Evolutionary conservation across 2,329 filamentous ascomycete species (phyloP), one percentile per base, ranked within the genome.

Genomic region (Aspergillus caelatus): DNA sequence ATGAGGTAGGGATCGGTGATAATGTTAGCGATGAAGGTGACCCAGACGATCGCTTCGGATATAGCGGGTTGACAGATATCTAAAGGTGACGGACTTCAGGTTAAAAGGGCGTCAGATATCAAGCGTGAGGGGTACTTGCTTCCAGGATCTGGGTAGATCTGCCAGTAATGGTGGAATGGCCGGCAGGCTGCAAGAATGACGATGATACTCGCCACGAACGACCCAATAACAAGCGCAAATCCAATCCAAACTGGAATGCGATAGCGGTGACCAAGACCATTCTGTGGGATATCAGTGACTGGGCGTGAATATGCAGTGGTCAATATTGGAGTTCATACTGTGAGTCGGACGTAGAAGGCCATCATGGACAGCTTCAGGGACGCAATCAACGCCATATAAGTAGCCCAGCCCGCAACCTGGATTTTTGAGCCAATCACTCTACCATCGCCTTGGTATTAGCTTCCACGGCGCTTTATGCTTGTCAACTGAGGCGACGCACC

Each of bases 1-100:
- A 88, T 82, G 16, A 88, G 77, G 63, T 87, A 88, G 6, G 86
- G 64, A 65, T 88, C 86, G 9, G 85, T 88, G 2, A 78, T 64
- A 11, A 86, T 78, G 64, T 86, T 88, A 60, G 82, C 75, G 16
- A 79, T 75, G 59, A 83, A 80, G 7, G 79, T 80, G 19, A 80
- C 78, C 75, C 79, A 83, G 57, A 85, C 73, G 41, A 84, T 74
- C 19, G 79, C 77, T n/a, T 74, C 77, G 0, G 83, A 81, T 6
- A 85, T 78, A n/a, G 81, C 82, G 45, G 81, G 74, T 62, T 82
- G 81, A 64, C 83, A 84, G 53, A 71, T 62, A 66, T 80, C 81
- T 81, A 64, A 53, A 45, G 58, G 39, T n/a, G 16, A 41, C 6
- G 4, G 3, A 10, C 16, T n/a, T 10, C 16, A n/a, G 16, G 39